Percentiles rank a stretch among this genome's conserved stretches.
phyloP scores from a whole-genome alignment of 2,329 filamentous ascomycete genomes.

The Epichloe coenophiala region DNA sequence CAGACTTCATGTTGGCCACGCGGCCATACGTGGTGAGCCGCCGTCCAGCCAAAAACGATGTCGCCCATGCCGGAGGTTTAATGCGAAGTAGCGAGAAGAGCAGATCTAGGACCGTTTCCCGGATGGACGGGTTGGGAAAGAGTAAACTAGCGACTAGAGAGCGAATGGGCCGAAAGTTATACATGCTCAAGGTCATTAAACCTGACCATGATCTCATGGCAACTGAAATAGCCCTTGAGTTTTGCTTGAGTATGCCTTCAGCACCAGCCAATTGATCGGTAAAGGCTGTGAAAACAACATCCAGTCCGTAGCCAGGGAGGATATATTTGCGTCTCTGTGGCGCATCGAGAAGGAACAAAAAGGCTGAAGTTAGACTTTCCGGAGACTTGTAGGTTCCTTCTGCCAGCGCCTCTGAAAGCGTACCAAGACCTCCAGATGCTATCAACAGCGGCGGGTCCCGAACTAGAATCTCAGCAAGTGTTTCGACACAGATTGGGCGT shows the following conservation, averaged over 20 bases:
- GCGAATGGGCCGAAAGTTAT: constrained; percentile 69
- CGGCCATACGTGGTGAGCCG: constrained; percentile 93
- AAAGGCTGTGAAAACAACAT: constrained; percentile 81
- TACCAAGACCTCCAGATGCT: constrained; percentile 69
- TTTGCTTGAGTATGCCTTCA: constrained; percentile 60
- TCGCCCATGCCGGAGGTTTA: constrained; percentile 84
- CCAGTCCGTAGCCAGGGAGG: constrained; percentile 78
- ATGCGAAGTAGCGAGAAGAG: constrained; percentile 72
- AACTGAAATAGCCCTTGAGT: constrained; percentile 81
- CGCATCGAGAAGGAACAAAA: constrained; percentile 78
- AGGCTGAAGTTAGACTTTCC: constrained; percentile 75
- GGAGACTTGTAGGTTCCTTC: constrained; percentile 89
- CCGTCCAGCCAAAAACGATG: constrained; percentile 84
- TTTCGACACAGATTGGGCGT: constrained; percentile 83
- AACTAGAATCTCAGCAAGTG: constrained; percentile 79
- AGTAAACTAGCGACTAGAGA: constrained; percentile 60
- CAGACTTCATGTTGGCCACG: constrained; percentile 67
- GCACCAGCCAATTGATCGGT: constrained; percentile 63
- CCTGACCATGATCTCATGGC: constrained; percentile 91
- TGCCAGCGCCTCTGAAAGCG: constrained; percentile 80
- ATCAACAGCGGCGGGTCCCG: constrained; percentile 72
- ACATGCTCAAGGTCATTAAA: constrained; percentile 75
- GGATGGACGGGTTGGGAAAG: constrained; percentile 39
- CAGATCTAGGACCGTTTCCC: constrained; percentile 76
- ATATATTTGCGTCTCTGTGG: constrained; percentile 70